Percentiles rank a stretch among this genome's conserved stretches.
These are phyloP conservation scores for Nakazawaea ishiwadae DNA, from an alignment of 805 yeast genomes.

Conservation along the genomic window DNA sequence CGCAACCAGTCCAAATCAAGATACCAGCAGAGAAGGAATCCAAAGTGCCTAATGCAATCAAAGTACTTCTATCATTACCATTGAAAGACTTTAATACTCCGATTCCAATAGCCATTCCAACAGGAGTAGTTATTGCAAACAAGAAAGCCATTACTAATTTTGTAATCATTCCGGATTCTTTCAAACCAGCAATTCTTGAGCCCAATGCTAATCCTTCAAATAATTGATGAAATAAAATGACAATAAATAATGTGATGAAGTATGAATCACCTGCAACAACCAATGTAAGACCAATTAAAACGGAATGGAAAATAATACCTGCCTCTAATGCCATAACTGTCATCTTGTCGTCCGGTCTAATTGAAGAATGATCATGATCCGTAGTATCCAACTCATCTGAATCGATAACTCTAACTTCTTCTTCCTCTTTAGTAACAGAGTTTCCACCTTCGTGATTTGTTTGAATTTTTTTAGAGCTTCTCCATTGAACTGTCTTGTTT, in stretches of 20 bases:
- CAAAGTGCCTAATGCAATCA: neutral
- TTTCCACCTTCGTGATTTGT: neutral
- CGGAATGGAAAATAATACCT: neutral
- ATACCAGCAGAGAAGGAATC: neutral
- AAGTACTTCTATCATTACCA: neutral
- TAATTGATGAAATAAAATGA: neutral
- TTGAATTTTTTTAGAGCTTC: neutral
- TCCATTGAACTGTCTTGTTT: neutral
- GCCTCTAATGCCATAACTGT: neutral
- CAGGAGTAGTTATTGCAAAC: neutral
- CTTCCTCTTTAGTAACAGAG: neutral
- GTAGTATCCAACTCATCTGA: neutral
- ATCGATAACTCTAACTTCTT: too few relatives aligned
- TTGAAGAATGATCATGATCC: neutral
- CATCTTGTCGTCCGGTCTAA: neutral
- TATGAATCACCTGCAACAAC: neutral
- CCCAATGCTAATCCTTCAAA: neutral
- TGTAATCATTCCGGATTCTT: neutral
- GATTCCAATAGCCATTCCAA: neutral
- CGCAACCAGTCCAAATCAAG: neutral
- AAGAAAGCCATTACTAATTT: neutral
- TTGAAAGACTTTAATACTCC: neutral
- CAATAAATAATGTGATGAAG: neutral
- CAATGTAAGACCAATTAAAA: neutral
- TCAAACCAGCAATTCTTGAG: neutral